Evolutionary conservation across 225 moss, liverwort and hornwort genomes (phyloP).

Genomic region (Neckera pumila): DNA sequence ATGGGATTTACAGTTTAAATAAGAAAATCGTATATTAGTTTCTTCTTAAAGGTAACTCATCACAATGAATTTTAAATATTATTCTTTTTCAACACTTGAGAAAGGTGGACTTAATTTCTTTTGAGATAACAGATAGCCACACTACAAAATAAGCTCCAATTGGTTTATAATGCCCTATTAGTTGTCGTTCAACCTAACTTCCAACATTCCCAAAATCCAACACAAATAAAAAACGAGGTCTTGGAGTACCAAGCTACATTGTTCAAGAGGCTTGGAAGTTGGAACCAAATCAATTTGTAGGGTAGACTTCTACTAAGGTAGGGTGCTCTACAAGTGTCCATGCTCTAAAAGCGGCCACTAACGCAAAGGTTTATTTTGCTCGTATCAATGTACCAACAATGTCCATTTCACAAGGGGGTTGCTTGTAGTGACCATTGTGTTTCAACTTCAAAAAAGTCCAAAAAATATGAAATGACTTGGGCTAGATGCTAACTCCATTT

Average conservation of each 20-base stretch:
- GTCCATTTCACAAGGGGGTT: too few relatives aligned
- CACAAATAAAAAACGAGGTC: background rate
- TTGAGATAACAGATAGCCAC: background rate
- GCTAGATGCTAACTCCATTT: too few relatives aligned
- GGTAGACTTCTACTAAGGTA: rapidly evolving
- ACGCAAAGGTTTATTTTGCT: too few relatives aligned
- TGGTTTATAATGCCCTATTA: background rate
- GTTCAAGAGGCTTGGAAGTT: background rate
- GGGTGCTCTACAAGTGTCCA: too few relatives aligned
- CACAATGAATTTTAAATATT: too few relatives aligned
- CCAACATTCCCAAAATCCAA: rapidly evolving
- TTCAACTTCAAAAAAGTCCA: too few relatives aligned
- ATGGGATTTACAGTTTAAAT: background rate
- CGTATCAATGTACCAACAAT: too few relatives aligned
- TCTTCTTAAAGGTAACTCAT: background rate
- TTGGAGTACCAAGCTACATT: background rate
- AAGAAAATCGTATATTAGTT: too few relatives aligned
- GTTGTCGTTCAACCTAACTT: background rate
- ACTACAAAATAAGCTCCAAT: too few relatives aligned
- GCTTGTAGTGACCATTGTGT: too few relatives aligned
- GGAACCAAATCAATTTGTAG: background rate
- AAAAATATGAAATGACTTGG: too few relatives aligned
- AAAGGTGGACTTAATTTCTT: background rate
- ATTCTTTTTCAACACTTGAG: background rate
- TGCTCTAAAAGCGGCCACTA: too few relatives aligned